phyloP scores from a whole-genome alignment of 192 early-diverging fungal genomes.

The Backusella liffmaniae region DNA sequence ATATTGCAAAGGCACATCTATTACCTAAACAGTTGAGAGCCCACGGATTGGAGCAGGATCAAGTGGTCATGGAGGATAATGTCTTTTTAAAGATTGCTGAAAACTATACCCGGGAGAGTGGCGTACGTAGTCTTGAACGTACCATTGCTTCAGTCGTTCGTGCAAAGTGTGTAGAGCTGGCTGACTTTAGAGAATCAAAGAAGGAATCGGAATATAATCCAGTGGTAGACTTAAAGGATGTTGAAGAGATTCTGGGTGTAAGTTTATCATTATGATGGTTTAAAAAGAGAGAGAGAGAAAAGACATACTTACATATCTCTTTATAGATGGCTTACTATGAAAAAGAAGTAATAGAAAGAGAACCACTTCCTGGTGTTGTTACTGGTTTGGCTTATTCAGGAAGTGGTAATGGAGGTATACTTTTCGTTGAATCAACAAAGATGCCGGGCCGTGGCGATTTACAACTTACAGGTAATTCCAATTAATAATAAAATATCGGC shows the following conservation, averaged over 20 bases:
- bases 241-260: constrained; percentile 73
- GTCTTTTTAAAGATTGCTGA: constrained; percentile 63
- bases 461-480: constrained; percentile 54
- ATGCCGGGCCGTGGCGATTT: constrained; percentile 71
- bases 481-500: not conserved
- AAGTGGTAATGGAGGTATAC: constrained; percentile 67
- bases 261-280: not conserved
- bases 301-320: not conserved
- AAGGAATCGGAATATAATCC: constrained; percentile 42
- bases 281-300: not conserved
- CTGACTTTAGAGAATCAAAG: constrained; percentile 51
- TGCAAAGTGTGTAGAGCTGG: constrained; percentile 66
- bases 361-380: constrained; percentile 65
- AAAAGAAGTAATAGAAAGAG: constrained; percentile 56
- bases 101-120: constrained; percentile 79
- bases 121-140: constrained; percentile 75
- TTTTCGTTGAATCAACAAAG: constrained; percentile 78
- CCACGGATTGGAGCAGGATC: constrained; percentile 57
- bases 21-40: constrained; percentile 67
- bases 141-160: constrained; percentile 72
- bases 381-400: constrained; percentile 82
- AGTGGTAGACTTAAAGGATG: constrained; percentile 40
- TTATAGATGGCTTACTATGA: constrained; percentile 55
- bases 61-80: constrained; percentile 55
- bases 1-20: constrained; percentile 71